Conservation (phyloP, 1,139 yeast species). For the Pichiaceae sp. region DNA sequence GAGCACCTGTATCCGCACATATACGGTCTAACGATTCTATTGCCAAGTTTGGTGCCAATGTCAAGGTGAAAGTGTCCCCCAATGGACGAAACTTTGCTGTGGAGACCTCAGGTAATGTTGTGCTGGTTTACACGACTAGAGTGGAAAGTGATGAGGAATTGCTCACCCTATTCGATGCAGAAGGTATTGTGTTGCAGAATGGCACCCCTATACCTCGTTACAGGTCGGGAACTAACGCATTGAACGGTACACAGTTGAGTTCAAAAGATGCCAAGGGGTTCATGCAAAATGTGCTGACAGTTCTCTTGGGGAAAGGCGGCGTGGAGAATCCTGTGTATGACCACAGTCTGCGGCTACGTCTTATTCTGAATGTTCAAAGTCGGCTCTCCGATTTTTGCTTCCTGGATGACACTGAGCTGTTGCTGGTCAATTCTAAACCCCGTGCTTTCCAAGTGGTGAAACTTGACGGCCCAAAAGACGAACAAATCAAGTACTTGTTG, state of each 20-base stretch:
- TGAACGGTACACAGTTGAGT: neutral
- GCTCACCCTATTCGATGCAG: conserved; percentile 31
- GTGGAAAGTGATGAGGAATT: conserved; percentile 25
- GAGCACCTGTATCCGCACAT: conserved; percentile 32
- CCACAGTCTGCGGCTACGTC: conserved; percentile 30
- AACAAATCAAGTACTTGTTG: conserved; percentile 19
- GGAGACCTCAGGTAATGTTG: conserved; percentile 24
- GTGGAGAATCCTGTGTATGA: conserved; percentile 22
- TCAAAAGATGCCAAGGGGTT: conserved; percentile 11
- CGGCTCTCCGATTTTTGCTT: conserved; percentile 28
- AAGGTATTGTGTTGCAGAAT: conserved; percentile 35
- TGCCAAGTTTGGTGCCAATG: conserved; percentile 30
- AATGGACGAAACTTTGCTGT: conserved; percentile 23
- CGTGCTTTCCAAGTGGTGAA: conserved; percentile 33
- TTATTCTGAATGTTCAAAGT: conserved; percentile 36
- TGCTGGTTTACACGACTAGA: conserved; percentile 26
- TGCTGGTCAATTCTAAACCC: conserved; percentile 29
- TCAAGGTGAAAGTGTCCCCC: conserved; percentile 19
- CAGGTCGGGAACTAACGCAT: conserved; percentile 20
- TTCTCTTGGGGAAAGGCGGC: conserved; percentile 15
- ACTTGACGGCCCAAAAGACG: conserved; percentile 22
- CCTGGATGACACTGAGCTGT: conserved; percentile 21
- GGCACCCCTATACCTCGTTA: conserved; percentile 29
- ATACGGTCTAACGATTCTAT: conserved; percentile 30
- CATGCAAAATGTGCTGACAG: conserved; percentile 19